Base-by-base conservation (phyloP, 768 basidiomycete species). In the Russula ochroleuca region DNA sequence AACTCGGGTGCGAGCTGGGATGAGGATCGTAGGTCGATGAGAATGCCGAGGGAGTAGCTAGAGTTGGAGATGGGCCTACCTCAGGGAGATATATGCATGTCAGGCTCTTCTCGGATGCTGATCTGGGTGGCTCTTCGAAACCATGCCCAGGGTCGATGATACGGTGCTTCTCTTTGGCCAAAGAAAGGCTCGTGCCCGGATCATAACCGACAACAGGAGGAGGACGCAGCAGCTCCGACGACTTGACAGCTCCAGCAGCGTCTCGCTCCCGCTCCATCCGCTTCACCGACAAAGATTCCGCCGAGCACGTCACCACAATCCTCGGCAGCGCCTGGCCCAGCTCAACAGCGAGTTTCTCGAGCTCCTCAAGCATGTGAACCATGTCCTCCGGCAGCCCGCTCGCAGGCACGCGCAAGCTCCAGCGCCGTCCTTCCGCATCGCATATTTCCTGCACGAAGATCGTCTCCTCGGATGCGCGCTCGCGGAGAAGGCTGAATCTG, bases 381-480 rank as follows among this genome's bases (percentile, higher is more conserved):
- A 66, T 66, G 28, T 66, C 64, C 19, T 61, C 54, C 4, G 67
- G 67, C 13, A 68, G 57, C 45, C 67, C 67, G 13, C 61, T 58
- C 23, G 65, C 67, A 2, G 67, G 64, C 5, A 68, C 65, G 21
- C 67, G 61, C 57, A 68, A 38, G 38, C 67, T 68, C 67, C 67
- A 66, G 40, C 67, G 61, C 2, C 61, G 65, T 11, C 67, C 67
- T 6, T 66, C 61, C 25, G 64, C 61, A 40, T 62, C 67, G 37
- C 57, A 61, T 3, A 68, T 68, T 51, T 68, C 67, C 38, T 66
- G 65, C 13, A 66, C 60, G 23, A 66, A 68, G 38, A 68, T 62
- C 0, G 57, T 66, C 11, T 58, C 67, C 3, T 66, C 57, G 10
- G 61, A 57, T 10, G 65, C 62, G 33, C 57, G 60, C 37, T 61